Base-by-base conservation (phyloP, 2,329 filamentous ascomycete species). In the Hymenoscyphus infarciens region DNA sequence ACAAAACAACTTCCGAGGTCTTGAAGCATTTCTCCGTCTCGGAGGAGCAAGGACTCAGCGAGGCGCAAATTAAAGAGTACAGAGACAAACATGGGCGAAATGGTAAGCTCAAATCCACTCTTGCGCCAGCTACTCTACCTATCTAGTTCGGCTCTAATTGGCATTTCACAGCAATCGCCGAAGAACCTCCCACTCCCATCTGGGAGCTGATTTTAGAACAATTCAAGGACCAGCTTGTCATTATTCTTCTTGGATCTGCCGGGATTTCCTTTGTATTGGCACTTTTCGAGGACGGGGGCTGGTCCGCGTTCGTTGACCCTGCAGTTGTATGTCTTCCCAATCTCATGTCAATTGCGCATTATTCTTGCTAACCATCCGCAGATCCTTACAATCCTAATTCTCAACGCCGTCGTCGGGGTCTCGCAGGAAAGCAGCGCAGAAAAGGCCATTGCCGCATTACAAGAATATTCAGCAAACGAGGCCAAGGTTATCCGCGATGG, bases 381-480 rank as follows among this genome's bases (percentile, higher is more conserved):
- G 91, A 99, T 99, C 70, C 84, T 99, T 68, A 98, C 94, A 29
- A 99, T 99, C 74, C 83, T 99, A 55, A 89, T 99, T 67, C 87
- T 99, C 72, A 99, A 99, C 79, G 91, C 95, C 65, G 89, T 99
- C 69, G 95, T 99, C 67, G 95, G 95, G 75, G 95, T 99, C 31
- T 97, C 94, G 62, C 95, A 99, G 82, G 95, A 99, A 82, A 97
- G 91, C 78, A 97, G 93, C 74, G 95, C 95, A 68, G 95, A 99
- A 77, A 97, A 98, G 80, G 95, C 95, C 59, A 99, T 99, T 75
- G 93, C 95, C 29, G 95, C 95, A 54, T 85, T 99, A 62, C 95
- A 99, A 79, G 94, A 99, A 84, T 99, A 99, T 80, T 98, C 94
- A 33, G 95, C 95, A 73, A 99, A 98, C 78, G 92, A 97, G 77